Evolutionary conservation across 2,329 filamentous ascomycete species (phyloP), one percentile per base, ranked within the genome.

Genomic region (Cryphonectria parasitica): DNA sequence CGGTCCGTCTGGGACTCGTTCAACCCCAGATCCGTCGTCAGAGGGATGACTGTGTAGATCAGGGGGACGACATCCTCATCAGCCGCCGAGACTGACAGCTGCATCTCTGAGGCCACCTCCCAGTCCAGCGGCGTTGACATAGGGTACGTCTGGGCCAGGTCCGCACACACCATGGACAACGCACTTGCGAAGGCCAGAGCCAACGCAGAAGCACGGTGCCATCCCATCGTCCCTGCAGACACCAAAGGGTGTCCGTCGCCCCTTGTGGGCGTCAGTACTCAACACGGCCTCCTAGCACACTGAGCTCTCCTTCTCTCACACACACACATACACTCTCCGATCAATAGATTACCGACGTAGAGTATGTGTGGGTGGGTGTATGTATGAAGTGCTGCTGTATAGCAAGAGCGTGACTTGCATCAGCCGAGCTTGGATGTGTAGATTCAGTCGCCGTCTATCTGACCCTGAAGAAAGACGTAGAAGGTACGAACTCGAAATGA

Each of bases 31-130:
- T 75, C 78, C 54, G 74, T 68, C 0, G 84, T 86, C 70, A 86
- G 78, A 17, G 85, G 85, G 52, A 85, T 81, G 25, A 86, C 79
- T 28, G 79, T 79, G 73, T 82, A 85, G 22, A 82, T 75, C 52
- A 80, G 66, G 1, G 78, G 72, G 6, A 75, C 54, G 31, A 74
- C 71, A 5, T 77, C 76, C 10, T 72, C 75, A 15, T 69, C 73
- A 63, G 76, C 70, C 52, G 77, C 70, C 49, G 75, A 72, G 64
- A 86, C 73, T 56, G 78, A 77, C 64, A 87, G 77, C 58, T 81
- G 79, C 80, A 87, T 81, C 64, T 79, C 78, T 52, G 79, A 82
- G 28, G 78, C 75, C 3, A 76, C 68, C 67, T 82, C 79, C 82
- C 81, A 85, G 41, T 77, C 74, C 3, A 83, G 81, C 0, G 82